Percentiles rank a stretch among this genome's conserved stretches.
phyloP scores from a whole-genome alignment of 306 rosid genomes.

The Gleditsia sinensis region DNA sequence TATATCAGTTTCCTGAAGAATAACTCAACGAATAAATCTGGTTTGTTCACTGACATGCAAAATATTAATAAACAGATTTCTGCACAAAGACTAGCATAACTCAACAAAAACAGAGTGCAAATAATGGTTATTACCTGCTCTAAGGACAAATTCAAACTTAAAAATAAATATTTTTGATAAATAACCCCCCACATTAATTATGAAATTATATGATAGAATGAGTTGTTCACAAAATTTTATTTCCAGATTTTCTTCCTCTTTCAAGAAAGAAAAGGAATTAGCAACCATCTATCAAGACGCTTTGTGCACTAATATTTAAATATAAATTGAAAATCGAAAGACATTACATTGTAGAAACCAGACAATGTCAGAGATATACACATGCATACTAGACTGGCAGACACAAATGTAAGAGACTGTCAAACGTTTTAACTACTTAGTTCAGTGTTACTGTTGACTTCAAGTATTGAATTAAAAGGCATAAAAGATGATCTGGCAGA shows the following conservation, averaged over 20 bases:
- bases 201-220: conserved; percentile 6
- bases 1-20: neutral
- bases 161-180: neutral
- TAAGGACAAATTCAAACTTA: conserved; percentile 1
- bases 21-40: conserved; percentile 13
- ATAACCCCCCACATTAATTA: neutral
- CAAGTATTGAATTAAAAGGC: neutral
- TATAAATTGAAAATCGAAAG: conserved; percentile 6
- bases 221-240: conserved; percentile 23
- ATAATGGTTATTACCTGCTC: neutral
- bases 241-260: conserved; percentile 4
- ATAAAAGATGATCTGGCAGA: neutral
- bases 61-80: neutral
- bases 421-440: neutral
- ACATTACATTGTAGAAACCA: neutral
- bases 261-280: conserved; percentile 2
- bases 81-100: conserved; percentile 8
- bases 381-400: neutral
- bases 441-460: neutral
- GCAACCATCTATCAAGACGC: neutral
- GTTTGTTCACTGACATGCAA: conserved; percentile 15
- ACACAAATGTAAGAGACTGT: neutral
- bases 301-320: neutral
- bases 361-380: neutral
- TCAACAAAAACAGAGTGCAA: conserved; percentile 1